A percentile compares a stretch with the other conserved stretches of the same genome.
Evolutionary conservation across 2,329 filamentous ascomycete species (phyloP).

Genomic region (Penicillium brevicompactum): DNA sequence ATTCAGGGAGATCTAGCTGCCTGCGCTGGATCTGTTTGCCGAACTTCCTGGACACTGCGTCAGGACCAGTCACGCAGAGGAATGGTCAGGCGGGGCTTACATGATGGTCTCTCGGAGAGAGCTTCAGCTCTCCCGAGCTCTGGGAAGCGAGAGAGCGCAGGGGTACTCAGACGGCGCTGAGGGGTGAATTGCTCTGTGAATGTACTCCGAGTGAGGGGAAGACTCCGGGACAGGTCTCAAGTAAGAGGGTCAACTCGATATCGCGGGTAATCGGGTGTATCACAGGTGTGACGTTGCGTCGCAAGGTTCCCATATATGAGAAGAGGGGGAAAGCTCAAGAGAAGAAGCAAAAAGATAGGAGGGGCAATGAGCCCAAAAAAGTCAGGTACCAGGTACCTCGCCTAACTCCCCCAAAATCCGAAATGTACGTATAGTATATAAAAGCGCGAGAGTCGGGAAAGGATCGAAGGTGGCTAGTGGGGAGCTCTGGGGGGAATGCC

Average conservation of each 20-base stretch:
- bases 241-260: too few relatives aligned
- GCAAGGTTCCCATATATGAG: not conserved
- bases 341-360: not conserved
- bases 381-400: constrained; percentile 7
- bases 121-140: constrained; percentile 17
- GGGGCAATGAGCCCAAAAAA: not conserved
- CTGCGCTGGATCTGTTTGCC: constrained; percentile 99
- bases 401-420: not conserved
- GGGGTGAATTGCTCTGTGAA: not conserved
- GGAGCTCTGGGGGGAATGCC: constrained; percentile 17
- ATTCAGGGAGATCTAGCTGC: constrained; percentile 98
- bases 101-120: constrained; percentile 12
- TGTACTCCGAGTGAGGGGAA: not conserved
- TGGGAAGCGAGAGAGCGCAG: not conserved
- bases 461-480: constrained; percentile 20
- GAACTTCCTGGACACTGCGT: constrained; percentile 76
- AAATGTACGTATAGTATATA: not conserved
- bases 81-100: not conserved
- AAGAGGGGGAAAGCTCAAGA: not conserved
- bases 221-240: too few relatives aligned
- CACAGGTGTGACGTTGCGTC: constrained; percentile 12
- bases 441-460: constrained; percentile 5
- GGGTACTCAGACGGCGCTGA: constrained; percentile 4
- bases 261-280: not conserved
- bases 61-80: not conserved